phyloP scores from a whole-genome alignment of 768 basidiomycete genomes.

The Exidia glandulosa region DNA sequence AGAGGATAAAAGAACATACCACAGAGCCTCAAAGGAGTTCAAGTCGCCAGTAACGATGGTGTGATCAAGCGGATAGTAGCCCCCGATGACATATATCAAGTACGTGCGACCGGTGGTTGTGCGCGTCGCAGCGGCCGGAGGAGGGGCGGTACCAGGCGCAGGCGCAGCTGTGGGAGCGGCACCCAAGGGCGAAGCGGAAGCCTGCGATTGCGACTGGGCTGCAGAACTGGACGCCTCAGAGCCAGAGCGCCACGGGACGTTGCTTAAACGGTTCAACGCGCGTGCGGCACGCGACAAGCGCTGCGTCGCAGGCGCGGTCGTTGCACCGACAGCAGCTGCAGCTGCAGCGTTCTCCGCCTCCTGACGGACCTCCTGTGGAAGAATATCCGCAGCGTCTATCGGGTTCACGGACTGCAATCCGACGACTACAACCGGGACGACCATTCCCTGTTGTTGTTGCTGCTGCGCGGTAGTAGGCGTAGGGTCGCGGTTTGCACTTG shows the following conservation, averaged over 20 bases:
- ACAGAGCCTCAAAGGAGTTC: slow-evolving; percentile 69
- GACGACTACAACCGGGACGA: slow-evolving; percentile 76
- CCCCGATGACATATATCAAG: slow-evolving; percentile 85
- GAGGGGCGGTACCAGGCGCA: background rate
- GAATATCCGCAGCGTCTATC: slow-evolving; percentile 22
- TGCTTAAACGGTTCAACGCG: slow-evolving; percentile 25
- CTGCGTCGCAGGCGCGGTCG: slow-evolving; percentile 3
- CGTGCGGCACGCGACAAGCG: slow-evolving; percentile 48
- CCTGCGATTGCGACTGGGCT: background rate
- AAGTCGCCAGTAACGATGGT: slow-evolving; percentile 72
- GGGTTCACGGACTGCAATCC: slow-evolving; percentile 66
- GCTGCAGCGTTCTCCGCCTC: slow-evolving; percentile 1
- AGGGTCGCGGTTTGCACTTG: slow-evolving; percentile 8
- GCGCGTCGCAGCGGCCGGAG: slow-evolving; percentile 5
- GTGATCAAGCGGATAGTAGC: slow-evolving; percentile 88
- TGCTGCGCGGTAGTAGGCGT: slow-evolving; percentile 14
- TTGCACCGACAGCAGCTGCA: background rate
- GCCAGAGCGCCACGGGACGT: slow-evolving; percentile 1
- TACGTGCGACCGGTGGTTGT: slow-evolving; percentile 57
- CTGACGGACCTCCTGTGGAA: slow-evolving; percentile 8
- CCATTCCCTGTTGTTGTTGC: slow-evolving; percentile 19
- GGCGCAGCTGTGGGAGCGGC: background rate
- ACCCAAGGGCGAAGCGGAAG: background rate
- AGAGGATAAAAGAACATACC: slow-evolving; percentile 33
- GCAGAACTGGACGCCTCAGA: slow-evolving; percentile 3